Evolutionary conservation across 2,329 filamentous ascomycete genomes (phyloP).

Genomic region (Cladosporium velox): DNA sequence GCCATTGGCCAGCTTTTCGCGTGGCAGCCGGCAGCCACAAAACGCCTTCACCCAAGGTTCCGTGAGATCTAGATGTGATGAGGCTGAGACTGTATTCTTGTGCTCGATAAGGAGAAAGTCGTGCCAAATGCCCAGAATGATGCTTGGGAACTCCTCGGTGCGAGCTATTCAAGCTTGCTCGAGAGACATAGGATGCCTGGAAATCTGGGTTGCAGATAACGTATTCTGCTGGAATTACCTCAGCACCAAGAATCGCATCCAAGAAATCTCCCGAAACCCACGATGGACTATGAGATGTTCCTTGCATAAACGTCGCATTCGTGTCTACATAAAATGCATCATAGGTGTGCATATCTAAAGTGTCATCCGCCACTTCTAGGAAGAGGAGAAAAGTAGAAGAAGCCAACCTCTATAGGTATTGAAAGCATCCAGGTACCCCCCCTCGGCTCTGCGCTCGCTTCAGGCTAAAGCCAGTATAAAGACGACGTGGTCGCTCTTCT

Average conservation of each 20-base stretch:
- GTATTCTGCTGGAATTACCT: no score
- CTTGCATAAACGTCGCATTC: background rate
- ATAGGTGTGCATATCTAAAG: background rate
- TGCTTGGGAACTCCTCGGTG: no score
- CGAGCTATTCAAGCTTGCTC: no score
- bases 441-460: background rate
- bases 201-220: no score
- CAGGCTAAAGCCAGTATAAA: background rate
- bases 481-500: background rate
- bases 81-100: no score
- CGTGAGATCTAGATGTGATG: background rate
- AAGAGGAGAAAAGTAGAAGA: background rate
- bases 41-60: background rate
- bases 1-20: background rate
- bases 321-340: constrained; percentile 8
- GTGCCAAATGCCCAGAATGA: no score
- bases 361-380: background rate
- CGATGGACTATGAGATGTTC: background rate
- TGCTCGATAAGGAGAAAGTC: no score
- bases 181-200: no score
- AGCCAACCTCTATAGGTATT: background rate
- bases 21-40: background rate
- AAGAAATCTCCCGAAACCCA: background rate
- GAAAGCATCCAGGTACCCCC: background rate
- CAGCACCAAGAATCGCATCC: no score